Percentiles rank a stretch among this genome's conserved stretches.
Evolutionary conservation across 1,139 yeast species (phyloP).

Genomic region (Magnusiomyces paraingens): DNA sequence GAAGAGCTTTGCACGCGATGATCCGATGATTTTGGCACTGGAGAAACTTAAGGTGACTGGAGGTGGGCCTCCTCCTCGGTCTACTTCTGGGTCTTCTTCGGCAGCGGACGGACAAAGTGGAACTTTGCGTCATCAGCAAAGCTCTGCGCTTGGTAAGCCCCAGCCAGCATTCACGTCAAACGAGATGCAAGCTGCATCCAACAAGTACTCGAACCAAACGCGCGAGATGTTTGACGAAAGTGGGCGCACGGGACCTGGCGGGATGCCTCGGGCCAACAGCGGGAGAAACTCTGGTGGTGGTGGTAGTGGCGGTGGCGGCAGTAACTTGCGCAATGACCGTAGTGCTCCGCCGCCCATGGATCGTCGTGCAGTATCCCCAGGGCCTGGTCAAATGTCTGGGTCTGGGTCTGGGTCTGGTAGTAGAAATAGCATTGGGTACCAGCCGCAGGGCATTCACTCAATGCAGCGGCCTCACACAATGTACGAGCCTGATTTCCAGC

Average conservation of each 20-base stretch:
- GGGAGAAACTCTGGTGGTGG: not conserved
- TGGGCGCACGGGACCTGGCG: not conserved
- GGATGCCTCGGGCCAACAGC: not conserved
- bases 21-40: constrained; percentile 51
- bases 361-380: constrained; percentile 5
- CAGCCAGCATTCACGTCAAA: constrained; percentile 32
- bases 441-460: not conserved
- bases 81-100: not conserved
- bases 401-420: not conserved
- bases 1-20: constrained; percentile 30
- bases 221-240: constrained; percentile 25
- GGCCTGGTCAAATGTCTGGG: constrained; percentile 5
- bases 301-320: not conserved
- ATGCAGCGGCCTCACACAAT: constrained; percentile 6
- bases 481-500: constrained; percentile 6
- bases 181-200: constrained; percentile 31
- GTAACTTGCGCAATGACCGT: not conserved
- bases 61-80: not conserved
- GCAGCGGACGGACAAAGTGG: not conserved
- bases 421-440: not conserved
- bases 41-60: constrained; percentile 50
- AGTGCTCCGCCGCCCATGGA: not conserved
- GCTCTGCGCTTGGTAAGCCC: constrained; percentile 25
- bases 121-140: not conserved
- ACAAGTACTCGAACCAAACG: constrained; percentile 26